These are phyloP conservation scores for Huntiella moniliformis DNA, from an alignment of 2,329 filamentous ascomycete genomes.

Conservation along the genomic window DNA sequence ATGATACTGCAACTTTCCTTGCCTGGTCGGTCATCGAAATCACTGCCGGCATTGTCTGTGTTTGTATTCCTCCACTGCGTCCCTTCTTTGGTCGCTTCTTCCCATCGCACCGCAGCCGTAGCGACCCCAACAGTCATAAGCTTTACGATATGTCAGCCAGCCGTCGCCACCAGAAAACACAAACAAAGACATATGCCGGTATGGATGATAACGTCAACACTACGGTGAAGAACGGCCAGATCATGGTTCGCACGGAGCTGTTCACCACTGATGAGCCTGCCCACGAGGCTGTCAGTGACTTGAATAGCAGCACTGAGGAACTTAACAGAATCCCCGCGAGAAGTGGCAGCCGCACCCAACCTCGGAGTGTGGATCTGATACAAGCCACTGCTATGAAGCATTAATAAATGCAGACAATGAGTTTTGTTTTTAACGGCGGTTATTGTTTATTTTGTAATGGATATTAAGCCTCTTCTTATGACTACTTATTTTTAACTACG, in stretches of 20 bases:
- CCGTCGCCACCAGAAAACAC: neutral
- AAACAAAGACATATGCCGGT: neutral
- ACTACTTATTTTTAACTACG: no score
- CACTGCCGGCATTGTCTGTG: constrained; percentile 19
- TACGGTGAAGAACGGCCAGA: constrained; percentile 3
- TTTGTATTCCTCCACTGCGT: constrained; percentile 18
- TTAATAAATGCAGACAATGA: no score
- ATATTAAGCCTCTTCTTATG: no score
- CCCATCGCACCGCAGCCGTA: neutral
- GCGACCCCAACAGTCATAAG: no score
- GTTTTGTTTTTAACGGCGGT: no score
- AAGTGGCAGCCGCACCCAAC: no score
- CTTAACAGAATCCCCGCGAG: neutral
- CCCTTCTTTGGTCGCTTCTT: constrained; percentile 13
- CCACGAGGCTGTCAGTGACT: neutral
- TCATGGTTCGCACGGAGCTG: constrained; percentile 5
- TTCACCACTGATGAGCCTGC: constrained; percentile 4
- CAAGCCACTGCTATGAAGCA: no score
- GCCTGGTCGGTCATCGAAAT: constrained; percentile 19
- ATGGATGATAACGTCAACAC: constrained; percentile 2
- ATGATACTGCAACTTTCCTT: constrained; percentile 6
- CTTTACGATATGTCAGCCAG: neutral
- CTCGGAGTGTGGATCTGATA: no score
- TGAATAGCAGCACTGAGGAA: constrained; percentile 7
- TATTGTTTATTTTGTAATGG: no score